phyloP scores from a whole-genome alignment of 2,329 filamentous ascomycete species.

The Epichloe festucae region DNA sequence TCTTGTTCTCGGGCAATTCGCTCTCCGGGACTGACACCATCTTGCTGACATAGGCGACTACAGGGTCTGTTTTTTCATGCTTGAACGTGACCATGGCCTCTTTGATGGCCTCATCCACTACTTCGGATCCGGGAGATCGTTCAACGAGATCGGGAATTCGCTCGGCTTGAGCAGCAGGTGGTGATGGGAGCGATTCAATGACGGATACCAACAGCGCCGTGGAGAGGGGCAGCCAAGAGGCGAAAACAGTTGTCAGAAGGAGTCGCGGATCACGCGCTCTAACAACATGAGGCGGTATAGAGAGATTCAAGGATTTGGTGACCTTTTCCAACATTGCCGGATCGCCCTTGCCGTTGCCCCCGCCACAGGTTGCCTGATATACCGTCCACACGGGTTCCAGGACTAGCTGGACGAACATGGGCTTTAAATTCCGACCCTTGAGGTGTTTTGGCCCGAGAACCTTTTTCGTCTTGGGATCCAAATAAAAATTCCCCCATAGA shows the following conservation, averaged over 20 bases:
- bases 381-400: slow-evolving; percentile 93
- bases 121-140: slow-evolving; percentile 61
- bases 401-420: slow-evolving; percentile 94
- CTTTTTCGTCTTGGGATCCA: slow-evolving; percentile 94
- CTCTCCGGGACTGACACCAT: slow-evolving; percentile 94
- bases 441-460: slow-evolving; percentile 83
- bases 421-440: slow-evolving; percentile 82
- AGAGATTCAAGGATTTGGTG: slow-evolving; percentile 78
- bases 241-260: slow-evolving; percentile 75
- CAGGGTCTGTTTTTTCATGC: slow-evolving; percentile 54
- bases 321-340: slow-evolving; percentile 79
- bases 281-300: slow-evolving; percentile 69
- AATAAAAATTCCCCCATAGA: slow-evolving; percentile 90
- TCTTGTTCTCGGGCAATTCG: slow-evolving; percentile 78
- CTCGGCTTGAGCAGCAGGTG: slow-evolving; percentile 63
- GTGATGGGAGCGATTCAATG: slow-evolving; percentile 82
- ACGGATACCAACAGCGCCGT: slow-evolving; percentile 89
- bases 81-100: slow-evolving; percentile 78
- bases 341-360: slow-evolving; percentile 73
- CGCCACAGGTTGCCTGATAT: slow-evolving; percentile 79
- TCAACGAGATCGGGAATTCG: slow-evolving; percentile 70
- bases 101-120: slow-evolving; percentile 55
- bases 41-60: slow-evolving; percentile 94
- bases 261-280: slow-evolving; percentile 74
- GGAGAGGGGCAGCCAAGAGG: slow-evolving; percentile 82